A percentile compares a stretch with the other conserved stretches of the same genome.
Conservation (phyloP, 2,329 filamentous ascomycete genomes). For the Helotiales sp. region DNA sequence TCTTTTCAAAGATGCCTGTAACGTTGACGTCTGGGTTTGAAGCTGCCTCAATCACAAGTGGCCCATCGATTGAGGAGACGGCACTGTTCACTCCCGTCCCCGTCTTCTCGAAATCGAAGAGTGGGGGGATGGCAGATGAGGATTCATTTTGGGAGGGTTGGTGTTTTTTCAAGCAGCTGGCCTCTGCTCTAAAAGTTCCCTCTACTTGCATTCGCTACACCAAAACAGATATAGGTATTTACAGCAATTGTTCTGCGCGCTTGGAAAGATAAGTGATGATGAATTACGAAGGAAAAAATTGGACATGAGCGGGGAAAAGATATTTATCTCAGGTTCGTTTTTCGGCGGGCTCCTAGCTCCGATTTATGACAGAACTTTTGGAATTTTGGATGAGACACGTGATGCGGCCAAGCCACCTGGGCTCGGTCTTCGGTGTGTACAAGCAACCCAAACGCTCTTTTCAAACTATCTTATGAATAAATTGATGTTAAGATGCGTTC, state of each 20-base stretch:
- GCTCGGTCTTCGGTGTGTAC: neutral
- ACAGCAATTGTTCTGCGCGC: constrained; percentile 15
- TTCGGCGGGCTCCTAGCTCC: constrained; percentile 11
- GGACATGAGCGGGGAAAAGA: neutral
- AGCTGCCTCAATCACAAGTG: constrained; percentile 18
- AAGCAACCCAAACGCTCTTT: neutral
- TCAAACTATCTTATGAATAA: no score
- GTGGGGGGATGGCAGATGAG: constrained; percentile 1
- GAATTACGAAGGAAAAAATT: neutral
- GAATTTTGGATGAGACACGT: neutral
- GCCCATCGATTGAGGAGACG: constrained; percentile 10
- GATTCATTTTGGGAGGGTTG: constrained; percentile 28
- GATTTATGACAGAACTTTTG: neutral
- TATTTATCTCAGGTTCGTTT: neutral
- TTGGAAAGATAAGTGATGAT: neutral
- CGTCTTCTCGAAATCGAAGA: constrained; percentile 30
- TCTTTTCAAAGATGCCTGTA: constrained; percentile 23
- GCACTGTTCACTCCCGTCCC: constrained; percentile 22
- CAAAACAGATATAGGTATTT: constrained; percentile 23
- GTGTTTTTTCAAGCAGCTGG: constrained; percentile 48
- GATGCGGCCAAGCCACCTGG: neutral
- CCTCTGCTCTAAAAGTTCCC: constrained; percentile 45
- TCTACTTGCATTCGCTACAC: constrained; percentile 43
- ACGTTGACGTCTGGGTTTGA: constrained; percentile 4
- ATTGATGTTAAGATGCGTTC: no score